These are phyloP conservation scores for Wickerhamomyces xylosicus DNA, from an alignment of 805 yeast genomes.

Conservation along the genomic window DNA sequence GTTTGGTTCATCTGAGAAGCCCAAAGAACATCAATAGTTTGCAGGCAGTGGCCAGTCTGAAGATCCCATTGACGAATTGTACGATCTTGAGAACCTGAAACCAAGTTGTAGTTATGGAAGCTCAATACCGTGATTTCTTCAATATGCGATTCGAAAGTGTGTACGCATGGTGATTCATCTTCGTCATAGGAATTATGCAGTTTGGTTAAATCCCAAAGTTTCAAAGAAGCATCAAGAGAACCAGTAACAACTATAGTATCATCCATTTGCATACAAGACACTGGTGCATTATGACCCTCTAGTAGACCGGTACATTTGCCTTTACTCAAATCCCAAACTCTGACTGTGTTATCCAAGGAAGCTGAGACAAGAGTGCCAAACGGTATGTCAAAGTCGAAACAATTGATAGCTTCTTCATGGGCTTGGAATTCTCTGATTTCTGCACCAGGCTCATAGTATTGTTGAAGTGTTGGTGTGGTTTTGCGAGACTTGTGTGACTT, in stretches of 20 bases:
- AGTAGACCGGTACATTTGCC: conserved; percentile 39
- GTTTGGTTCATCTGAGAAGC: conserved; percentile 28
- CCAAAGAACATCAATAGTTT: conserved; percentile 62
- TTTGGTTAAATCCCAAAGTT: conserved; percentile 44
- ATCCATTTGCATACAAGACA: conserved; percentile 49
- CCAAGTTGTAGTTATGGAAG: conserved; percentile 40
- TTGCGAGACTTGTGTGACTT: conserved; percentile 28
- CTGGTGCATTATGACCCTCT: conserved; percentile 52
- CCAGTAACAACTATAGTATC: conserved; percentile 42
- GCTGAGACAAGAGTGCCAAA: conserved; percentile 74
- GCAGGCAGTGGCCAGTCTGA: conserved; percentile 52
- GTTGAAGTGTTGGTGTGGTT: conserved; percentile 54
- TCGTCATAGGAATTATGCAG: conserved; percentile 12
- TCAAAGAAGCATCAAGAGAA: conserved; percentile 51
- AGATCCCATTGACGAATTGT: conserved; percentile 74
- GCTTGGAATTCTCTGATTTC: conserved; percentile 38
- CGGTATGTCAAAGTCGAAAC: conserved; percentile 63
- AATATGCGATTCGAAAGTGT: conserved; percentile 52
- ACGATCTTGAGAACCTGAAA: conserved; percentile 62
- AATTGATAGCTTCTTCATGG: conserved; percentile 42
- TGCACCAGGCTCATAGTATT: conserved; percentile 51
- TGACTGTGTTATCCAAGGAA: conserved; percentile 63
- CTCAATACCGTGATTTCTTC: conserved; percentile 57
- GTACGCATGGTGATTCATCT: conserved; percentile 26
- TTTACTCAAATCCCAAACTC: conserved; percentile 73